These are phyloP conservation scores for Bocquillonia castaneifolia DNA, from an alignment of 441 rosid genomes.

Conservation along the genomic window DNA sequence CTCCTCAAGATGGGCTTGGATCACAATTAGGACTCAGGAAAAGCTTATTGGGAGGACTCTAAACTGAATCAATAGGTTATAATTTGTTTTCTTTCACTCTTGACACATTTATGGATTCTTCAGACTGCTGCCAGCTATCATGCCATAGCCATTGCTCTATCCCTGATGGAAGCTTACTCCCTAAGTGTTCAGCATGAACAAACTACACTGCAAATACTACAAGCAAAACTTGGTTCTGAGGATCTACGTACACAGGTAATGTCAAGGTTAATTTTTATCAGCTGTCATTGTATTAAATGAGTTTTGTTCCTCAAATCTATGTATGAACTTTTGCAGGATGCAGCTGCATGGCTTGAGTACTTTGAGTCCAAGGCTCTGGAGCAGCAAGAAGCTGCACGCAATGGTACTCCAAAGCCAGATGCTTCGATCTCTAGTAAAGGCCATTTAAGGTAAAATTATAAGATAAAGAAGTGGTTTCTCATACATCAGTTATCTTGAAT, in stretches of 20 bases:
- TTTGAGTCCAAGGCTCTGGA: constrained; percentile 67
- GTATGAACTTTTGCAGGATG: constrained; percentile 44
- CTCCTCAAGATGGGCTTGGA: neutral
- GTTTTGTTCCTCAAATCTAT: constrained; percentile 16
- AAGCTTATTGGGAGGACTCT: neutral
- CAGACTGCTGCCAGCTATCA: constrained; percentile 79
- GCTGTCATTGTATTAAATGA: constrained; percentile 2
- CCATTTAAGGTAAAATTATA: constrained; percentile 56
- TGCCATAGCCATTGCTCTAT: constrained; percentile 76
- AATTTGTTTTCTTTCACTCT: constrained; percentile 7
- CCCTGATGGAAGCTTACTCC: constrained; percentile 71
- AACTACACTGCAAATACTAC: constrained; percentile 59
- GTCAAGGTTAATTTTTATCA: constrained; percentile 11
- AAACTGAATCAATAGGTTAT: neutral
- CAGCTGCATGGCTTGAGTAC: constrained; percentile 77
- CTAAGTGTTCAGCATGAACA: constrained; percentile 68
- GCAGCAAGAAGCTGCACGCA: constrained; percentile 64
- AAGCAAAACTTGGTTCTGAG: constrained; percentile 54
- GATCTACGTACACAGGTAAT: constrained; percentile 67
- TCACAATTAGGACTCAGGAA: neutral
- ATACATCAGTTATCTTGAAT: too few species aligned
- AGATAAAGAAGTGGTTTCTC: neutral
- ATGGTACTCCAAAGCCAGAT: constrained; percentile 65
- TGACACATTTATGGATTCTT: constrained; percentile 27
- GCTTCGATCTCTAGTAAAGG: constrained; percentile 75